Base-by-base conservation (phyloP, 2,329 filamentous ascomycete species). In the Microcyclosporella mali region DNA sequence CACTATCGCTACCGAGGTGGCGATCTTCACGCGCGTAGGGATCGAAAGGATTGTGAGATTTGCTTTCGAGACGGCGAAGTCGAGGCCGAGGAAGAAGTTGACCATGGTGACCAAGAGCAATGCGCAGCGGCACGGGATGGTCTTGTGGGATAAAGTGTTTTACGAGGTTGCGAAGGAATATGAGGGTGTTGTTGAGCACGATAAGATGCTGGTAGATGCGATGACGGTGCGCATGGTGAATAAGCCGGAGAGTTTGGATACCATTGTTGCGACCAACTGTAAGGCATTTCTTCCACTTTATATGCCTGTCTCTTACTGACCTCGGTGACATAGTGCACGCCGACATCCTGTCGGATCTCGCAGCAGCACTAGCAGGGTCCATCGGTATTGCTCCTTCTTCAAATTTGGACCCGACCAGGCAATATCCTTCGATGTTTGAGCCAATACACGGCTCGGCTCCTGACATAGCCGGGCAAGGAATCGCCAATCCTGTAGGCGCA, bases 331-430 rank as follows among this genome's bases (percentile, higher is more conserved):
- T 19, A 61, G 58, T 62, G 11, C 60, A 63, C 44, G 60, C 60
- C 27, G 60, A 63, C 25, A 63, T 63, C 37, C 72, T 86, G 3
- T 84, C 81, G 0, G 82, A 86, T 55, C 68, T 86, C 15, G 83
- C 82, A 4, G 82, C 83, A 11, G 80, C 81, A 0, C 67, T 85
- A 6, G 82, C 82, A 2, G 82, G 82, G 0, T 81, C 76, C 2
- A 85, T 86, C 47, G 82, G 83, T 7, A 85, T 87, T 45, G 82
- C 82, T 3, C 81, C 82, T 2, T 84, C 81, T 0, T 79, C 75
- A 32, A 86, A 85, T 53, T 67, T 85, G 1, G 81, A 85, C 51
- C 81, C 82, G 1, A 79, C 74, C 1, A 67, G 76, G 12, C 57
- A 72, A 50, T 74, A 78, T 46, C 79, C 79, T 0, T 74, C 70